phyloP scores from a whole-genome alignment of 2,329 filamentous ascomycete species.

The Drechslerella coelobrocha region DNA sequence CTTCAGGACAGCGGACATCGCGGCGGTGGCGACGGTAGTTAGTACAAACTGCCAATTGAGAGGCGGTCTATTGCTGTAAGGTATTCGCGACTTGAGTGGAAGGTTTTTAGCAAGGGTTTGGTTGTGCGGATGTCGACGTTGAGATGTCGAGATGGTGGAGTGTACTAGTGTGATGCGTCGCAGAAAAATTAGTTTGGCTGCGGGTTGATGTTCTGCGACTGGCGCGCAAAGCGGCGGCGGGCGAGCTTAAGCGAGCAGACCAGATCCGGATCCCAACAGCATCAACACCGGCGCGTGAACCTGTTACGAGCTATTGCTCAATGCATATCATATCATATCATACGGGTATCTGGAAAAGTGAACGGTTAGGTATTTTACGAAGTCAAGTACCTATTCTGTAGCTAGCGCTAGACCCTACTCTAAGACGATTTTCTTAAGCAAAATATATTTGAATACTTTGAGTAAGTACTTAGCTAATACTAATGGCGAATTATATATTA shows the following conservation, averaged over 20 bases:
- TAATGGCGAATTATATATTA: too few relatives aligned
- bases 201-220: neutral
- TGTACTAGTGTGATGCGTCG: neutral
- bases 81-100: neutral
- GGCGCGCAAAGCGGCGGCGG: neutral
- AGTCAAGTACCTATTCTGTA: too few relatives aligned
- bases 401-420: too few relatives aligned
- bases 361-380: too few relatives aligned
- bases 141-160: neutral
- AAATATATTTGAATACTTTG: too few relatives aligned
- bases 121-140: neutral
- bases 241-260: neutral
- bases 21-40: conserved; percentile 53
- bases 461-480: too few relatives aligned
- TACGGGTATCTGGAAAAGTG: too few relatives aligned
- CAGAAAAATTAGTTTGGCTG: neutral
- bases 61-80: neutral
- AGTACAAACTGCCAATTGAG: too few relatives aligned
- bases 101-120: neutral
- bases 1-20: conserved; percentile 77
- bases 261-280: neutral
- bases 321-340: too few relatives aligned
- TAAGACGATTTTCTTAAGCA: too few relatives aligned
- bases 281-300: neutral
- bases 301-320: too few relatives aligned